A percentile compares a stretch with the other conserved stretches of the same genome.
These are phyloP conservation scores for Termitomyces sp. DNA, from an alignment of 768 basidiomycete species.

Conservation along the genomic window DNA sequence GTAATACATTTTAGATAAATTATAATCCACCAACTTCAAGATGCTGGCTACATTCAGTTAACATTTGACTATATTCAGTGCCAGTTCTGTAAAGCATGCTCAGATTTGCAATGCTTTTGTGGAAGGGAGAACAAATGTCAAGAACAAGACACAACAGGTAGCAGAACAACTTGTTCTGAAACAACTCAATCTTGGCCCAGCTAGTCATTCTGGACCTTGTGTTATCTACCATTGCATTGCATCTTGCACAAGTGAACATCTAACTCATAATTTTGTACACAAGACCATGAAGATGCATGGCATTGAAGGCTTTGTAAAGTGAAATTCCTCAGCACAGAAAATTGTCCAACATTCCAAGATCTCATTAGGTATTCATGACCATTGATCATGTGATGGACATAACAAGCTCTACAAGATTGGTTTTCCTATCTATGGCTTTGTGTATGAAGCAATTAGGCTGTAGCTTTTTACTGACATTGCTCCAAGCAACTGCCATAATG, in stretches of 20 bases:
- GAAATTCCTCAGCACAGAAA: too few relatives aligned
- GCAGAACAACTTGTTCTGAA: background rate
- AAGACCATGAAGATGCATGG: background rate
- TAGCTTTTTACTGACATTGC: too few relatives aligned
- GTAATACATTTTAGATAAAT: background rate
- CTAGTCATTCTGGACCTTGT: background rate
- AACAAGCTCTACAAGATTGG: constrained; percentile 35
- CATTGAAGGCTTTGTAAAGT: background rate
- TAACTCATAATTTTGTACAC: background rate
- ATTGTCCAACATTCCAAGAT: background rate
- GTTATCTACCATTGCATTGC: background rate
- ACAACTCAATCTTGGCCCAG: background rate
- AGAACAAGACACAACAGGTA: too few relatives aligned
- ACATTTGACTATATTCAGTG: background rate
- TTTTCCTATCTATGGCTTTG: constrained; percentile 22
- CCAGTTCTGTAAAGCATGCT: background rate
- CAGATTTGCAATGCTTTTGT: background rate
- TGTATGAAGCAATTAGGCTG: too few relatives aligned
- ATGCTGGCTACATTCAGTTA: too few relatives aligned
- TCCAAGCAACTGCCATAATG: too few relatives aligned
- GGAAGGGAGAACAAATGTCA: background rate
- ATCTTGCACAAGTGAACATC: background rate
- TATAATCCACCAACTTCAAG: too few relatives aligned
- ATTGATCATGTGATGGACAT: constrained; percentile 17
- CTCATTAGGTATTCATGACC: background rate